Base-by-base conservation (phyloP, 345 rosid genomes). In the Acer yangbiense region DNA sequence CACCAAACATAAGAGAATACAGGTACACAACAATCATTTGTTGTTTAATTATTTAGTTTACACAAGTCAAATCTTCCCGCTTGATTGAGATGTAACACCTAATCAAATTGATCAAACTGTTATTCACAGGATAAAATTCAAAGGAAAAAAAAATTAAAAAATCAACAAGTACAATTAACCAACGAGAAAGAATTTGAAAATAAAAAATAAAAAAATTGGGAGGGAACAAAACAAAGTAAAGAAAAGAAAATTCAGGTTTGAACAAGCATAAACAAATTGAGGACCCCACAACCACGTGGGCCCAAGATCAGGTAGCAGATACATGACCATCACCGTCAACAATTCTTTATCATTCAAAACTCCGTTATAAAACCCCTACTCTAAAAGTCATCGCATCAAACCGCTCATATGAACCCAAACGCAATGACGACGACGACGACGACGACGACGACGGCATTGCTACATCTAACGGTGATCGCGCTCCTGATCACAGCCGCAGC, bases 401-500 rank as follows among this genome's bases (percentile, higher is more conserved):
- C 77, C 6, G 63, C 65, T 29, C 29, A 6, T 65, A 21, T 17
- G 16, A 9, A 7, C 52, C 58, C 68, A 64, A 64, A 65, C 60
- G 58, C 82, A 41, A 81, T 79, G 89, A 76, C 61, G 43, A 55
- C 67, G 1, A 6, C 83, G 43, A 55, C 66, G 25, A 23, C 25
- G 25, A 23, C n/a, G n/a, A n/a, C n/a, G n/a, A n/a, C n/a, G 2
- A 6, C 83, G 23, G 13, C 74, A 69, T 29, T 73, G 50, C 60
- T 84, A 9, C 71, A 73, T 74, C 72, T 80, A 29, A 77, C 80
- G 63, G 66, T 81, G 73, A 62, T 78, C 29, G 64, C 82, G 21
- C 60, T 88, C 74, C 78, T 86, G 75, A 67, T 86, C 79, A 5
- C 82, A 70, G 25, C 76, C 35, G 86, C 82, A 8, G 73, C 84